Evolutionary conservation across 257 asterid species (phyloP).

Genomic region (Ocimum tenuiflorum): DNA sequence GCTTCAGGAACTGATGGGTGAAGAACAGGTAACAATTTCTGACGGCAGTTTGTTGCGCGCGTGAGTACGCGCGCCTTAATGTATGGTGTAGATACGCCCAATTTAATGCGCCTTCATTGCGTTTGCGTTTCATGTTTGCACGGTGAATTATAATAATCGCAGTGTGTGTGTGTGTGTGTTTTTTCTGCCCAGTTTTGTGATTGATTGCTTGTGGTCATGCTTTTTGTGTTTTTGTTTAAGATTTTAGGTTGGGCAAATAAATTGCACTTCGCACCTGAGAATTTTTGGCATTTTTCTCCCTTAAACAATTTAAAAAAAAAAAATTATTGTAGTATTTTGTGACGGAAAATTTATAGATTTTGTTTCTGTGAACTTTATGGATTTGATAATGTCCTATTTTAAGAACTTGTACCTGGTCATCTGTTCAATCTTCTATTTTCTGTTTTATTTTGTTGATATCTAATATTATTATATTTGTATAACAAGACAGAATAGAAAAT

Average conservation of each 20-base stretch:
- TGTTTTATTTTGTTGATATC: no score
- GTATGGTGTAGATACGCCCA: slow-evolving; percentile 6
- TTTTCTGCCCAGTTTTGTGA: background rate
- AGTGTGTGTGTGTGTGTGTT: background rate
- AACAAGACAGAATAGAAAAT: background rate
- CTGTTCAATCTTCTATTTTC: no score
- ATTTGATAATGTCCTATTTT: background rate
- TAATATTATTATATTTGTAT: background rate
- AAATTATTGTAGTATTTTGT: background rate
- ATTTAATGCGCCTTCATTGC: background rate
- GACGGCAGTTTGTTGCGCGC: no score
- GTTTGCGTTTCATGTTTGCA: background rate
- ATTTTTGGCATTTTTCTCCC: background rate
- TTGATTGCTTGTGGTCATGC: background rate
- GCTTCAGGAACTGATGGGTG: slow-evolving; percentile 76
- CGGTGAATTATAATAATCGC: slow-evolving; percentile 2
- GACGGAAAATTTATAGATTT: background rate
- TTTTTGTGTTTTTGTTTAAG: background rate
- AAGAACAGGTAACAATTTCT: slow-evolving; percentile 76
- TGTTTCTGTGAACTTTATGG: background rate
- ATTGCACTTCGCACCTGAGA: background rate
- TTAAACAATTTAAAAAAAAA: no score
- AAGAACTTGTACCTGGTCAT: background rate
- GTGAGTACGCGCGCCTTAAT: background rate
- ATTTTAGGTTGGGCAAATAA: background rate